Percentiles rank a stretch among this genome's conserved stretches.
Conservation (phyloP, 192 early-diverging fungal genomes). For the Backusella macrospora region DNA sequence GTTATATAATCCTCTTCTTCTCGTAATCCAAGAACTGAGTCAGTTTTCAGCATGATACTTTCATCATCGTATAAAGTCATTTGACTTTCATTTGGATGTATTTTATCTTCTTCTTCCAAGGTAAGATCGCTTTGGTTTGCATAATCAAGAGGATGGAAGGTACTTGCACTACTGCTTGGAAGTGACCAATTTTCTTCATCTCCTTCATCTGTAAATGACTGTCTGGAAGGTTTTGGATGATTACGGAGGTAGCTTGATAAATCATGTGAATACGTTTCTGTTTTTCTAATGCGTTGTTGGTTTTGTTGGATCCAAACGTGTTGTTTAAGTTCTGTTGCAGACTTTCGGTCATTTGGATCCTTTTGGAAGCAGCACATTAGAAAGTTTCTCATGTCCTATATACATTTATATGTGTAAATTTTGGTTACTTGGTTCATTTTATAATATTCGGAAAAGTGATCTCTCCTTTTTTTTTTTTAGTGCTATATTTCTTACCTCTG, state of each 20-base stretch:
- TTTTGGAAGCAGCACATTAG: slow-evolving; percentile 86
- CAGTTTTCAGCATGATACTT: slow-evolving; percentile 31
- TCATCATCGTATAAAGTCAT: slow-evolving; percentile 22
- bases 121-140: slow-evolving; percentile 14
- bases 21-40: slow-evolving; percentile 18
- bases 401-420: not conserved
- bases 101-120: not conserved
- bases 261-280: slow-evolving; percentile 21
- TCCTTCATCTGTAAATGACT: slow-evolving; percentile 2
- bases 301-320: slow-evolving; percentile 79
- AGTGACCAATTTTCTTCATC: slow-evolving; percentile 11
- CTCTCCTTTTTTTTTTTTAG: not conserved
- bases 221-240: not conserved
- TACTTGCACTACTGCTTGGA: slow-evolving; percentile 8
- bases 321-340: slow-evolving; percentile 69
- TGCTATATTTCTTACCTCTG: slow-evolving; percentile 44
- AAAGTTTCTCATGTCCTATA: slow-evolving; percentile 75
- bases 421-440: not conserved
- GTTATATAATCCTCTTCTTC: slow-evolving; percentile 29
- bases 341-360: slow-evolving; percentile 69
- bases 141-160: slow-evolving; percentile 14
- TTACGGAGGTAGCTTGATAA: slow-evolving; percentile 19
- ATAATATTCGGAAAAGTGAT: not conserved
- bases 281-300: slow-evolving; percentile 22
- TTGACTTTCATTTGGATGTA: slow-evolving; percentile 9